Conservation (phyloP, 768 basidiomycete species). For the Gymnopilus dilepis region DNA sequence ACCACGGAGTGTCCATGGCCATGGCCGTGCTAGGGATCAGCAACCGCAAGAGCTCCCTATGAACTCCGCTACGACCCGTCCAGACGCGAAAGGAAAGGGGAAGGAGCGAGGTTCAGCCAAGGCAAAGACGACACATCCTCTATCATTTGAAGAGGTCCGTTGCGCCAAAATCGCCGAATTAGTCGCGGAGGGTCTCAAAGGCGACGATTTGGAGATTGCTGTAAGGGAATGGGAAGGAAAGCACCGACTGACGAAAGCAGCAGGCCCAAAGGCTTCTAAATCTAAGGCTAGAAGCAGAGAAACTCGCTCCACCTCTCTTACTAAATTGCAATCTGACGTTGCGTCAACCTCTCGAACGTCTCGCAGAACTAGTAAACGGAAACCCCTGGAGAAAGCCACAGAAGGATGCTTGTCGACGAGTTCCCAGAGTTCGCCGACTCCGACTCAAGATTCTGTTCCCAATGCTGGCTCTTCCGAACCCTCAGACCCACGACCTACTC, state of each 20-base stretch:
- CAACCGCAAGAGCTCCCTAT: constrained; percentile 29
- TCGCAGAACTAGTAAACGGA: constrained; percentile 6
- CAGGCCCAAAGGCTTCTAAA: constrained; percentile 16
- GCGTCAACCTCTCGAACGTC: constrained; percentile 6
- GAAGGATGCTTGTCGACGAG: constrained; percentile 12
- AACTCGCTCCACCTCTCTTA: constrained; percentile 10
- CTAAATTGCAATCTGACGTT: constrained; percentile 13
- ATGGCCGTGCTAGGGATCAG: constrained; percentile 28
- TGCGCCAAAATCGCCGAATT: constrained; percentile 72
- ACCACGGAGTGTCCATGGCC: constrained; percentile 29
- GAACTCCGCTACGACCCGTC: background rate
- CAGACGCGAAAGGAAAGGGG: constrained; percentile 30
- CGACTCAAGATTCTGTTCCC: constrained; percentile 1
- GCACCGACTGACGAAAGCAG: constrained; percentile 26
- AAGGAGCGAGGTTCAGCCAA: constrained; percentile 30
- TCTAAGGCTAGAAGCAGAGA: constrained; percentile 17
- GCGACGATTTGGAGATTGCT: constrained; percentile 62
- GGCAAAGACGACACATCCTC: constrained; percentile 24
- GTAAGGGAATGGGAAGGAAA: constrained; percentile 65
- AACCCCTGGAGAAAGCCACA: constrained; percentile 2
- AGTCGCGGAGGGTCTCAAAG: constrained; percentile 70
- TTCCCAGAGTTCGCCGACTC: constrained; percentile 12
- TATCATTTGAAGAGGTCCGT: constrained; percentile 52
- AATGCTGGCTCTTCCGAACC: background rate
- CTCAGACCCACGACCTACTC: background rate